Evolutionary conservation across 768 basidiomycete genomes (phyloP).

Genomic region (Arthromyces matolae): DNA sequence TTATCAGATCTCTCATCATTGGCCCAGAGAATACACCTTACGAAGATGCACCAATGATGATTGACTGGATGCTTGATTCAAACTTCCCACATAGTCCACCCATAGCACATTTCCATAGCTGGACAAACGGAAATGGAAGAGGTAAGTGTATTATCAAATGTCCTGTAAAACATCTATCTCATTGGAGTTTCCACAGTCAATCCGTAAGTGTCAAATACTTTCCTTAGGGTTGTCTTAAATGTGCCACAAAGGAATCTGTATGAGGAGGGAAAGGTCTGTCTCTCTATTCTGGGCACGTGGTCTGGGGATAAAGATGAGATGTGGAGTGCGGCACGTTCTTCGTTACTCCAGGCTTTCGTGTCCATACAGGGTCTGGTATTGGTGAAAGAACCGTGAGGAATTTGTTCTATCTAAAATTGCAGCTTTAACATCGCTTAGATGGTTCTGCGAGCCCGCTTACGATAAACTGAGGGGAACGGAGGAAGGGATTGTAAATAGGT

Average conservation of each 20-base stretch:
- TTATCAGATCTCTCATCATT: conserved; percentile 84
- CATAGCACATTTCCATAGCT: conserved; percentile 84
- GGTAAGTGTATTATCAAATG: conserved; percentile 40
- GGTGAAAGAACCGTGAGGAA: conserved; percentile 83
- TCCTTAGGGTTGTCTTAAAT: not conserved
- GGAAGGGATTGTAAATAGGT: conserved; percentile 88
- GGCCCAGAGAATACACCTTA: conserved; percentile 96
- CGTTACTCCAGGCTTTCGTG: conserved; percentile 86
- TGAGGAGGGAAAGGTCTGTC: conserved; percentile 92
- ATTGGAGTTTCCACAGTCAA: too few relatives aligned
- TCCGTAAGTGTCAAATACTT: conserved; percentile 63
- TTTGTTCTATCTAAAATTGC: conserved; percentile 2
- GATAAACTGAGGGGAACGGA: conserved; percentile 89
- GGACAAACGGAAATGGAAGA: conserved; percentile 93
- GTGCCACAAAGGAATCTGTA: conserved; percentile 72
- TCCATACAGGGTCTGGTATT: conserved; percentile 93
- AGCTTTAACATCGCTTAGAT: conserved; percentile 37
- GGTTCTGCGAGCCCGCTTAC: conserved; percentile 91
- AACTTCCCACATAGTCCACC: conserved; percentile 84
- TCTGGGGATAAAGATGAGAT: conserved; percentile 82
- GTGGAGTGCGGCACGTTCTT: conserved; percentile 83
- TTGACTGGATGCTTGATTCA: conserved; percentile 88
- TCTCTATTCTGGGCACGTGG: conserved; percentile 92
- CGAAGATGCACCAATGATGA: conserved; percentile 90
- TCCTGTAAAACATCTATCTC: too few relatives aligned